Conservation (phyloP, 2,329 filamentous ascomycete genomes). For the Coniochaeta hoffmannii region DNA sequence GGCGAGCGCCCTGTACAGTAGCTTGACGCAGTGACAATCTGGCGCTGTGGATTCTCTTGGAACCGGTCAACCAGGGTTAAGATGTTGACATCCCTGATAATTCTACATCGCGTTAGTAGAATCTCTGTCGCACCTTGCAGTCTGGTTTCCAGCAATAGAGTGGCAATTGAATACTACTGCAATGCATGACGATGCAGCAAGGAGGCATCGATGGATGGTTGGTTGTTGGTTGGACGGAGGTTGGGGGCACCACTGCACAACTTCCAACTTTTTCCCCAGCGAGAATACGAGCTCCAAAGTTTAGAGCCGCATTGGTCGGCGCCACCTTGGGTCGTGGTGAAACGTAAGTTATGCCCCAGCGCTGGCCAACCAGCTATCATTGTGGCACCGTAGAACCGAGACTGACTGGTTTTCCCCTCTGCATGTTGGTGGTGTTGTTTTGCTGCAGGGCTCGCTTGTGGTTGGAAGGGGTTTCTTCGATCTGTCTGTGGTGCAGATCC, state of each 20-base stretch:
- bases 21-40: background rate
- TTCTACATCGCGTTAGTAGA: background rate
- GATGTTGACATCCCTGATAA: background rate
- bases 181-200: background rate
- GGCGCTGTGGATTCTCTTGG: background rate
- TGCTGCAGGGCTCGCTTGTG: too few relatives aligned
- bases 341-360: background rate
- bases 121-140: too few relatives aligned
- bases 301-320: background rate
- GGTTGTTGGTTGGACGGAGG: background rate
- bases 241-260: background rate
- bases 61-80: background rate
- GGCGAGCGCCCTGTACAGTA: background rate
- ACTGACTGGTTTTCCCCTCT: too few relatives aligned
- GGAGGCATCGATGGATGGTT: background rate
- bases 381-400: background rate
- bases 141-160: background rate
- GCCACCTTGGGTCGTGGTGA: background rate
- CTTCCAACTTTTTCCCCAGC: too few relatives aligned
- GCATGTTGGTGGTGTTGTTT: too few relatives aligned
- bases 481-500: background rate
- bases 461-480: background rate
- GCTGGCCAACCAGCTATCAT: background rate
- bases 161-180: background rate
- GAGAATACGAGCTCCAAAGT: constrained; percentile 1